phyloP scores from a whole-genome alignment of 1,284 basidiomycete genomes.

The Phellopilus nigrolimitatus region DNA sequence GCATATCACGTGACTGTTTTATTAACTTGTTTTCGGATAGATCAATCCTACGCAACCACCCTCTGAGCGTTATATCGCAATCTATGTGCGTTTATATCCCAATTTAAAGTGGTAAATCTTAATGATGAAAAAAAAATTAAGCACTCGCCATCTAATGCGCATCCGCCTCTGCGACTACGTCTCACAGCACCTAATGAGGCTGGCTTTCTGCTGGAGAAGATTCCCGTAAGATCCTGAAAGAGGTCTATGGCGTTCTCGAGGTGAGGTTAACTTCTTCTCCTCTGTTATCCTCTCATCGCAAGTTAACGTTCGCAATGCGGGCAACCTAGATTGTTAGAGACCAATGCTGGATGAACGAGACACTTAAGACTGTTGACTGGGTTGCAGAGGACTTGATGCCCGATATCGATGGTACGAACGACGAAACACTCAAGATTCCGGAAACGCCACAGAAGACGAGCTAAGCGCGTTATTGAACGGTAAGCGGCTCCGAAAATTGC shows the following conservation, averaged over 20 bases:
- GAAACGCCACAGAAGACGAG: slow-evolving; percentile 42
- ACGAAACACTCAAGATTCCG: slow-evolving; percentile 28
- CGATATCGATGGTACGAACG: slow-evolving; percentile 17
- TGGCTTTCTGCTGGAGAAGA: slow-evolving; percentile 61
- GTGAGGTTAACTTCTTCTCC: slow-evolving; percentile 31
- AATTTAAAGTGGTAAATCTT: slow-evolving; percentile 1
- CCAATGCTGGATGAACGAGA: slow-evolving; percentile 76
- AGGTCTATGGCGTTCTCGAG: slow-evolving; percentile 69
- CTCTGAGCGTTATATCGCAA: slow-evolving; percentile 39
- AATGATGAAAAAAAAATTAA: slow-evolving; percentile 26
- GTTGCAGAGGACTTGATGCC: slow-evolving; percentile 37
- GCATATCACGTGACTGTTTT: no score
- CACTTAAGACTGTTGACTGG: slow-evolving; percentile 55
- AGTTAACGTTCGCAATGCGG: neutral
- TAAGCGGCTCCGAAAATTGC: no score
- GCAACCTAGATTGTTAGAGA: slow-evolving; percentile 61
- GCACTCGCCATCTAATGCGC: slow-evolving; percentile 56
- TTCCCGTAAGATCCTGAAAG: slow-evolving; percentile 66
- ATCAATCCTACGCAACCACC: slow-evolving; percentile 39
- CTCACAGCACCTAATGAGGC: slow-evolving; percentile 63
- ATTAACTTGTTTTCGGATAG: slow-evolving; percentile 28
- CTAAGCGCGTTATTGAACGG: slow-evolving; percentile 37
- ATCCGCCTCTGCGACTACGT: slow-evolving; percentile 65
- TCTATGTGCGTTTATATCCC: slow-evolving; percentile 34
- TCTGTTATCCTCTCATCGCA: neutral